phyloP scores from a whole-genome alignment of 2,329 filamentous ascomycete genomes.

The Beauveria rudraprayagi region DNA sequence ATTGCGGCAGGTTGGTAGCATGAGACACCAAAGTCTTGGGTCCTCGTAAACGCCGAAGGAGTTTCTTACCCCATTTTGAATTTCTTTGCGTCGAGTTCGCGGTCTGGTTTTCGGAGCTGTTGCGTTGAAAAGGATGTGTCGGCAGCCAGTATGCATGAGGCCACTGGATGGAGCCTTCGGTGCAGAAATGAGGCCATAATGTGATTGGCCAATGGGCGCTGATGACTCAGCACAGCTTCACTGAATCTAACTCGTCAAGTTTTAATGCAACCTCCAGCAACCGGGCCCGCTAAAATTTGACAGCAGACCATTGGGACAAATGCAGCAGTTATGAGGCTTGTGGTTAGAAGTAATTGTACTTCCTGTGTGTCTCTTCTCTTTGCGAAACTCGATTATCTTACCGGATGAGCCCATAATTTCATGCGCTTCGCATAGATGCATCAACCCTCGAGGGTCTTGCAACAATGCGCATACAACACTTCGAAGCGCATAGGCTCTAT shows the following conservation, averaged over 20 bases:
- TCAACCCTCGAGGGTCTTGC: slow-evolving; percentile 2
- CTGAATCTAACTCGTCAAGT: neutral
- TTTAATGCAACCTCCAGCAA: neutral
- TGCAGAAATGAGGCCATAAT: slow-evolving; percentile 33
- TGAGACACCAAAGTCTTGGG: neutral
- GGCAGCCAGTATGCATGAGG: slow-evolving; percentile 8
- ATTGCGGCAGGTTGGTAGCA: neutral
- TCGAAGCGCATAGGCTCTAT: neutral
- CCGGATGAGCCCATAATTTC: neutral
- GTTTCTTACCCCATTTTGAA: slow-evolving; percentile 34
- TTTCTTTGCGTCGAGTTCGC: slow-evolving; percentile 14
- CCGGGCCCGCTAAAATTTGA: neutral
- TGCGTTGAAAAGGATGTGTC: slow-evolving; percentile 16
- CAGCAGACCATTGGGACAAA: neutral
- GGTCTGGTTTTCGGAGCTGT: slow-evolving; percentile 11
- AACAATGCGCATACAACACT: neutral
- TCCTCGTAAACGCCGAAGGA: no score
- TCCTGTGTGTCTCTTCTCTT: neutral
- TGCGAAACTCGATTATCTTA: neutral
- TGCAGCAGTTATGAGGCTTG: neutral
- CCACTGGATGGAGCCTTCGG: slow-evolving; percentile 13
- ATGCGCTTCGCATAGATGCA: slow-evolving; percentile 5
- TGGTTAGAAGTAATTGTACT: neutral
- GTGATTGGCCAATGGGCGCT: slow-evolving; percentile 20
- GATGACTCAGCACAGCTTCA: slow-evolving; percentile 32